Evolutionary conservation across 495 filamentous ascomycete genomes (phyloP).

Genomic region (Penicillium canescens): DNA sequence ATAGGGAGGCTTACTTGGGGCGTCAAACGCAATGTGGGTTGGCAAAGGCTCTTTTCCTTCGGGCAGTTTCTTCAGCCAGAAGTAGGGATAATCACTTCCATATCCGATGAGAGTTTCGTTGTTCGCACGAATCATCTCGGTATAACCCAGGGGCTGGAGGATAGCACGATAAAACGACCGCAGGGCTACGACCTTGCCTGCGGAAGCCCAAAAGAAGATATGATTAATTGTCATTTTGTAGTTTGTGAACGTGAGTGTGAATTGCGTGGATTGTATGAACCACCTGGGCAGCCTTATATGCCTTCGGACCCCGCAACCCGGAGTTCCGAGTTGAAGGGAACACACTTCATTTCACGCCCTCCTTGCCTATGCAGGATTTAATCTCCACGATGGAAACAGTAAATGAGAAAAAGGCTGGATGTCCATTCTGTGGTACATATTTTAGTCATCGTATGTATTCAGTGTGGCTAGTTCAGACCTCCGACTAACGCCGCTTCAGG

Average conservation of each 20-base stretch:
- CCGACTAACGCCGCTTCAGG: background rate
- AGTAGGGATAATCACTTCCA: slow-evolving; percentile 17
- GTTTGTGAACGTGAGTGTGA: background rate
- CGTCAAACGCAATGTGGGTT: slow-evolving; percentile 11
- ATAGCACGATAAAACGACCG: slow-evolving; percentile 6
- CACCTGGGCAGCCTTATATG: background rate
- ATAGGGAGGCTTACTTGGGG: background rate
- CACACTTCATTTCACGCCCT: background rate
- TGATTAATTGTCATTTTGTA: slow-evolving; percentile 14
- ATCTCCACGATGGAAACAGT: background rate
- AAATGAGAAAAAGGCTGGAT: background rate
- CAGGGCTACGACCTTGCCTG: background rate
- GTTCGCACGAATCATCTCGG: slow-evolving; percentile 7
- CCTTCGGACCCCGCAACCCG: background rate
- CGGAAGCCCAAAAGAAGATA: slow-evolving; percentile 10
- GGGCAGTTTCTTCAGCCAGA: slow-evolving; percentile 10
- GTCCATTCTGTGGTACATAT: background rate
- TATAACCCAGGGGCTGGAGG: slow-evolving; percentile 11
- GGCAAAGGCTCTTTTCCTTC: slow-evolving; percentile 1
- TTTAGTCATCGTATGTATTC: background rate
- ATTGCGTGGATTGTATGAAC: too few species aligned
- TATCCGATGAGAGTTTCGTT: slow-evolving; percentile 7
- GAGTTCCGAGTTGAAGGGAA: background rate
- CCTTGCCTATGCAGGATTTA: too few species aligned
- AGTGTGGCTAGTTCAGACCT: background rate